Base-by-base conservation (phyloP, 2,329 filamentous ascomycete species). In the Dryadomyces quercus-mongolicae region DNA sequence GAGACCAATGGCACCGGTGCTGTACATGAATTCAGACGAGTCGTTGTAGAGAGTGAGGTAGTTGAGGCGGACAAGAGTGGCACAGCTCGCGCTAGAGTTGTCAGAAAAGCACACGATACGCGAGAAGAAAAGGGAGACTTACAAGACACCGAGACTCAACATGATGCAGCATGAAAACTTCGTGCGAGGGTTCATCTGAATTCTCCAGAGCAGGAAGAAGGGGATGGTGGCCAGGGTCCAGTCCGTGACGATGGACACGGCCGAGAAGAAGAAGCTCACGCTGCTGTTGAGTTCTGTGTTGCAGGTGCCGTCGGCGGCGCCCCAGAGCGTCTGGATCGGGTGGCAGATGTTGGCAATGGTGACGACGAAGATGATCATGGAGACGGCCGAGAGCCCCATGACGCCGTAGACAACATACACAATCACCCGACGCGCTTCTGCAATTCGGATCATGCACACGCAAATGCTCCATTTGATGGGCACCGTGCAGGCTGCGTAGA, bases 281-380 rank as follows among this genome's bases (percentile, higher is more conserved):
- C 31, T 25, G n/a, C 50, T 52, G 50, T 52, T 52, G 40, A 44
- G 50, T 22, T 25, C 21, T 4, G 5, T 36, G 25, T 45, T 45
- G 50, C 50, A 52, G 8, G 38, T 45, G 50, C 50, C 50, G n/a
- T 45, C 8, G 6, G 50, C 50, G 34, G 50, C 40, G 21, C 50
- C 50, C 50, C 38, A 52, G 36, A 52, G 50, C 21, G 50, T 45
- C 50, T 52, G 38, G 22, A 51, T 51, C 5, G 49, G 49, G 18
- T 51, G 49, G 21, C 49, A 51, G 20, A 51, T 51, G 49, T 51
- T 51, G 49, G 49, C 49, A 44, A 51, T 51, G 15, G 50, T 45
- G 25, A 45, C 4, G 50, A 52, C 13, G 40, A 52, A 52, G 42
- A 45, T 34, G 21, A 52, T 1, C 10, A 40, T 45, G 2, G 49